Conservation (phyloP, 768 basidiomycete species). For the Kwoniella dejecticola region DNA sequence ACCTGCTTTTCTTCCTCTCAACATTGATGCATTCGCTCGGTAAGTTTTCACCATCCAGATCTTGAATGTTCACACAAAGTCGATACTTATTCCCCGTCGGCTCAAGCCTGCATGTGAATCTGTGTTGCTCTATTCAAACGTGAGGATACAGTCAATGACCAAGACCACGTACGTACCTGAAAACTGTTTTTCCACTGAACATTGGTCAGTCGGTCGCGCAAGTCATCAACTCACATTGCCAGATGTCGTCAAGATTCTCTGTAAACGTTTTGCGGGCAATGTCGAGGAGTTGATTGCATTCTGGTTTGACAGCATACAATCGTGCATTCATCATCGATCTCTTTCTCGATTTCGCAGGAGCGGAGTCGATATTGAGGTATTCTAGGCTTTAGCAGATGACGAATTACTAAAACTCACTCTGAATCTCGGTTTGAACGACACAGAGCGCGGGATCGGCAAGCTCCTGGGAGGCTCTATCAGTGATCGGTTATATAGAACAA, state of each 20-base stretch:
- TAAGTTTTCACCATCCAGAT: conserved; percentile 25
- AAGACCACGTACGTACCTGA: background rate
- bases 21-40: conserved; percentile 38
- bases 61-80: conserved; percentile 19
- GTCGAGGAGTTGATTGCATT: conserved; percentile 79
- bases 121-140: conserved; percentile 16
- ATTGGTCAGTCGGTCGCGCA: background rate
- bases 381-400: background rate
- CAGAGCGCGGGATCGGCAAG: conserved; percentile 1
- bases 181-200: conserved; percentile 2
- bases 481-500: background rate
- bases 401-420: background rate
- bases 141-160: background rate
- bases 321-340: background rate
- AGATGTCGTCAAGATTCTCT: conserved; percentile 86
- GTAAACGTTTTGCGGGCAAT: conserved; percentile 93
- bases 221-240: conserved; percentile 35
- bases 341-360: too few species aligned
- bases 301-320: conserved; percentile 89
- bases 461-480: conserved; percentile 8
- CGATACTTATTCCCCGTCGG: conserved; percentile 32
- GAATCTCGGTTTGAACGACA: background rate
- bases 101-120: conserved; percentile 26
- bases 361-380: background rate
- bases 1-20: conserved; percentile 39